Base-by-base conservation (phyloP, 495 filamentous ascomycete species). In the Penicillium crystallinum region DNA sequence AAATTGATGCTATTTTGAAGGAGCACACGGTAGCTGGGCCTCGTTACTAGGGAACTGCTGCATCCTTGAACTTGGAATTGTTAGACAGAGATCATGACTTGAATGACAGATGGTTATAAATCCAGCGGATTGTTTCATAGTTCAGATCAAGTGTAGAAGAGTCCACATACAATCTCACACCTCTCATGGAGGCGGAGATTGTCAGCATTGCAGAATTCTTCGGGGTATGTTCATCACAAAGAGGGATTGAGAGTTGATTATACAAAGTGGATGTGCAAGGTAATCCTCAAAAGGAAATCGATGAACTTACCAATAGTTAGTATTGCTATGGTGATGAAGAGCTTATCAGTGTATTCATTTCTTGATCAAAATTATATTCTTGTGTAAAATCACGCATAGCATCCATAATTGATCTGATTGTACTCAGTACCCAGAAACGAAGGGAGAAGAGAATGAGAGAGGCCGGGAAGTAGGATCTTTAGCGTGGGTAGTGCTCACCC, bases 121-220 rank as follows among this genome's bases (percentile, higher is more conserved):
- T 37, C 25, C 17, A 41, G 11, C 19, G n/a, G 41, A 25, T 48
- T 21, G 44, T 19, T 43, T 23, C n/a, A 39, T 17, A 46, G 37
- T 56, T 80, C 77, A 80, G 77, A 69, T 80, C 76, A 79, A 79
- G 76, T 79, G 77, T 79, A 80, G 74, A 74, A 67, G 55, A 59
- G 69, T 80, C 77, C 71, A 76, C 77, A 71, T 56, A 39, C 70
- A 73, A 69, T 70, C 74, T 73, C 75, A 71, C 67, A 69, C 70
- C 74, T 73, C 75, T 70, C 67, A 45, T 38, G 38, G 38, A 48
- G 39, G 27, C 47, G 72, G 74, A 73, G 74, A 72, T 64, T 76
- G 70, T 81, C 75, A 45, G 75, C 54, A 78, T 80, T 80, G 78
- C 77, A 81, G 77, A 81, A 80, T 70, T 80, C 76, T 73, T 76